Percentiles rank a stretch among this genome's conserved stretches.
Evolutionary conservation across 2,329 filamentous ascomycete genomes (phyloP).

Genomic region (Calonectria fujianensis): DNA sequence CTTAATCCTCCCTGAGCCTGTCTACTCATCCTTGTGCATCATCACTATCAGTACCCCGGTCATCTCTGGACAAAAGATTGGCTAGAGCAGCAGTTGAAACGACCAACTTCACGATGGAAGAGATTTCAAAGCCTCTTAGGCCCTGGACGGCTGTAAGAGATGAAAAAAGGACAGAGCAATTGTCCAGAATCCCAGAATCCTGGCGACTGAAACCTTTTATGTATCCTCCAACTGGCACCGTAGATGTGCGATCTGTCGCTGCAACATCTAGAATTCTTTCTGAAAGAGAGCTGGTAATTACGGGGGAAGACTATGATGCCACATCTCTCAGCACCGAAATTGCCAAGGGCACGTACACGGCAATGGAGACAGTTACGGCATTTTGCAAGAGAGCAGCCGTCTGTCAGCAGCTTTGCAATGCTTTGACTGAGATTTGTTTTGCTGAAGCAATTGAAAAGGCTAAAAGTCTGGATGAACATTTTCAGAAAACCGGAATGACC

Average conservation of each 20-base stretch:
- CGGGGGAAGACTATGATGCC: neutral
- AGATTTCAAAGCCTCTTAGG: neutral
- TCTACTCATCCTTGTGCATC: no score
- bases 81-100: neutral
- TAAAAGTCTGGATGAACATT: neutral
- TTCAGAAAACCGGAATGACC: neutral
- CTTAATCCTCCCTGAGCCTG: neutral
- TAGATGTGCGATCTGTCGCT: conserved; percentile 4
- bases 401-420: conserved; percentile 20
- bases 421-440: conserved; percentile 21
- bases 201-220: neutral
- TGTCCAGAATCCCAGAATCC: neutral
- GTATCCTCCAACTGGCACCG: neutral
- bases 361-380: conserved; percentile 13
- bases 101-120: neutral
- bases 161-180: conserved; percentile 2
- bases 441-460: conserved; percentile 13
- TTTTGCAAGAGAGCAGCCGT: conserved; percentile 29
- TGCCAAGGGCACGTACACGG: neutral
- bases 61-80: neutral
- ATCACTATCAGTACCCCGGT: neutral
- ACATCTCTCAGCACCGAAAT: conserved; percentile 2
- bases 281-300: neutral
- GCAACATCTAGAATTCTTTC: neutral
- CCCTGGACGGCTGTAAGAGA: neutral